These are phyloP conservation scores for Lepraria neglecta DNA, from an alignment of 495 filamentous ascomycete species.

Conservation along the genomic window DNA sequence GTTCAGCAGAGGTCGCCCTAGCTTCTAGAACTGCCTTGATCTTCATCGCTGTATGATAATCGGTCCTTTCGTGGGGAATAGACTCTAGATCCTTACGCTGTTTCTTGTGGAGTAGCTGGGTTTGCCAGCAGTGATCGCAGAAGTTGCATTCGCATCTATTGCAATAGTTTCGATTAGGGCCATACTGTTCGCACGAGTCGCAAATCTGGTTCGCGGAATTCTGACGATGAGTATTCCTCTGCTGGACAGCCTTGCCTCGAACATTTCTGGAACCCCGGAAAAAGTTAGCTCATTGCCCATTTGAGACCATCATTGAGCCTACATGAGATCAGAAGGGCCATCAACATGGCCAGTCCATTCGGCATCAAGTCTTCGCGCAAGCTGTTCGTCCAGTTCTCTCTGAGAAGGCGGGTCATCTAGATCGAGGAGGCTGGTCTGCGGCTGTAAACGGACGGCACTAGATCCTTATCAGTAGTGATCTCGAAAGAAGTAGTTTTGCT, in stretches of 20 bases:
- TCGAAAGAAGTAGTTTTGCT: neutral
- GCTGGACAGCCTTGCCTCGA: neutral
- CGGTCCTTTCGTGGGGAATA: conserved; percentile 26
- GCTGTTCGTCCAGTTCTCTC: neutral
- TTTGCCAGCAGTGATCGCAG: conserved; percentile 13
- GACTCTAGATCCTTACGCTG: conserved; percentile 10
- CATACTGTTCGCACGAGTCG: neutral
- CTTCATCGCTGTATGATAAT: conserved; percentile 8
- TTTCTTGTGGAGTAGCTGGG: neutral
- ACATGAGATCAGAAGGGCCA: neutral
- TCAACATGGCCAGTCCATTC: neutral
- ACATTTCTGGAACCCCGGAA: neutral
- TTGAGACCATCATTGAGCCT: neutral
- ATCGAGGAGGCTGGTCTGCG: conserved; percentile 1
- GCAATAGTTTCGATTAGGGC: conserved; percentile 6
- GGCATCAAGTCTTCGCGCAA: neutral
- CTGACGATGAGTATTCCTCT: conserved; percentile 1
- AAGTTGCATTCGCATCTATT: conserved; percentile 14
- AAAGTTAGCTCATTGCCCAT: neutral
- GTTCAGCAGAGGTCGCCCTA: conserved; percentile 19
- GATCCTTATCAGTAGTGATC: neutral
- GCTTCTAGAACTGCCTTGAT: conserved; percentile 14
- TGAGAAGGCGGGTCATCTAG: neutral
- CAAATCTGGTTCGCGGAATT: conserved; percentile 13
- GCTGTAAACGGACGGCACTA: neutral